These are phyloP conservation scores for Logfia minima DNA, from an alignment of 129 eudicot species.

Conservation along the genomic window DNA sequence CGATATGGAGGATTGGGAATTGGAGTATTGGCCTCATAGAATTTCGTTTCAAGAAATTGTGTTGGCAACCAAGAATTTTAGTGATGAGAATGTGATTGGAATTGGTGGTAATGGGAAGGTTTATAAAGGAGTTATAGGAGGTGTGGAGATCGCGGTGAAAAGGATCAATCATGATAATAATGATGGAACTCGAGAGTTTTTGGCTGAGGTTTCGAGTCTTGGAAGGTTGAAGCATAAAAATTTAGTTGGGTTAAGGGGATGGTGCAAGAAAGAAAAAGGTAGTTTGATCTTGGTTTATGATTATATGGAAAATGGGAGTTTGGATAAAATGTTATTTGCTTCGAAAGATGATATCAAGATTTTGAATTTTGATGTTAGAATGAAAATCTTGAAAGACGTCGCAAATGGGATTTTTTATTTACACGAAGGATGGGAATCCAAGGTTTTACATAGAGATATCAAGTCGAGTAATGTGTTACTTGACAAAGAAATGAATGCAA, in stretches of 20 bases:
- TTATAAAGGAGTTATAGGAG: constrained; percentile 63
- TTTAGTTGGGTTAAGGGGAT: constrained; percentile 75
- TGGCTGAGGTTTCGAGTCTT: constrained; percentile 79
- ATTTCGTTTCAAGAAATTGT: constrained; percentile 61
- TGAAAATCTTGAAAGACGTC: constrained; percentile 61
- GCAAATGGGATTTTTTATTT: constrained; percentile 64
- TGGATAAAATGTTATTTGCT: constrained; percentile 58
- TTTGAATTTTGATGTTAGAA: constrained; percentile 51
- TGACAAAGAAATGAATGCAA: constrained; percentile 69
- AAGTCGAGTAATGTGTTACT: constrained; percentile 83
- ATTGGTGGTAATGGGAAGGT: constrained; percentile 76
- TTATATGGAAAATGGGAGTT: constrained; percentile 83
- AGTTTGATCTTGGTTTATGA: constrained; percentile 73
- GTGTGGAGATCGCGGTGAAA: constrained; percentile 63
- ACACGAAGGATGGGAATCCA: constrained; percentile 86
- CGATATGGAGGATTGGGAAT: constrained; percentile 82
- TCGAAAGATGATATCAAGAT: constrained; percentile 39
- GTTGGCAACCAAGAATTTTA: constrained; percentile 57
- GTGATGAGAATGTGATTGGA: constrained; percentile 79
- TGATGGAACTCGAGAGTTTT: constrained; percentile 63
- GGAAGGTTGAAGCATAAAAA: constrained; percentile 71
- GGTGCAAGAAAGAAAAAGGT: constrained; percentile 81
- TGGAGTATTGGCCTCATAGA: constrained; percentile 85
- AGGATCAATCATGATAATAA: constrained; percentile 56
- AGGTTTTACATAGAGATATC: constrained; percentile 72